These are phyloP conservation scores for Seminavis robusta DNA, from an alignment of 108 stramenopile species.

Conservation along the genomic window DNA sequence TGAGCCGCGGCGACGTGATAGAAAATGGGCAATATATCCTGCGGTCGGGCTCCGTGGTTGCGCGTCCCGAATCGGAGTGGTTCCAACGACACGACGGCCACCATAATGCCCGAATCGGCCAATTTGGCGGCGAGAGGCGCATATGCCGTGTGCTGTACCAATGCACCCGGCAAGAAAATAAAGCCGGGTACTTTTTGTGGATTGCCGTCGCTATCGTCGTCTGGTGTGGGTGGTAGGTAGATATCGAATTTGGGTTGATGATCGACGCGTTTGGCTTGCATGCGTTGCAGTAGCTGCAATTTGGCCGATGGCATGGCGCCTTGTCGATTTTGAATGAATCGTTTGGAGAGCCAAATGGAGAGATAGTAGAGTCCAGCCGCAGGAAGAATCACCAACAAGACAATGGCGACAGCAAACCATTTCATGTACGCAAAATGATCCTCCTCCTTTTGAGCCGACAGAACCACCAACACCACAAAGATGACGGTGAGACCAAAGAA, in stretches of 20 bases:
- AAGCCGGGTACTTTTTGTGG: too few relatives aligned
- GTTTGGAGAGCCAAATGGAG: conserved; percentile 24
- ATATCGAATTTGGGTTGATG: conserved; percentile 4
- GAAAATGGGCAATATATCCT: too few relatives aligned
- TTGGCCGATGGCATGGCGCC: conserved; percentile 55
- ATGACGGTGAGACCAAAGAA: conserved; percentile 25
- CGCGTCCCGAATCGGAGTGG: conserved; percentile 19
- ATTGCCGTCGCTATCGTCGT: conserved; percentile 6
- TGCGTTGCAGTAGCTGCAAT: conserved; percentile 34
- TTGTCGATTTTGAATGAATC: conserved; percentile 48
- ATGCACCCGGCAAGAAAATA: conserved; percentile 58
- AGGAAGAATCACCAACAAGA: conserved; percentile 42
- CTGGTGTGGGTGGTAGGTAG: conserved; percentile 1
- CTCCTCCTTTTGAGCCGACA: too few relatives aligned
- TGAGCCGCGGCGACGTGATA: too few relatives aligned
- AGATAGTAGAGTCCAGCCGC: too few relatives aligned
- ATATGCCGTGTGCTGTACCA: conserved; percentile 62
- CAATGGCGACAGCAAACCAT: too few relatives aligned
- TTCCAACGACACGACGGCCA: conserved; percentile 44
- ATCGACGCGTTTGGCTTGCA: conserved; percentile 1
- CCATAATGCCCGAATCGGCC: conserved; percentile 51
- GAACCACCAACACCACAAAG: conserved; percentile 38
- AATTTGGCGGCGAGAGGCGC: conserved; percentile 43
- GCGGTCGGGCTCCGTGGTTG: too few relatives aligned
- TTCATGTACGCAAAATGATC: conserved; percentile 57